A percentile compares a stretch with the other conserved stretches of the same genome.
Evolutionary conservation across 768 basidiomycete species (phyloP).

Genomic region (Lepiota subincarnata): DNA sequence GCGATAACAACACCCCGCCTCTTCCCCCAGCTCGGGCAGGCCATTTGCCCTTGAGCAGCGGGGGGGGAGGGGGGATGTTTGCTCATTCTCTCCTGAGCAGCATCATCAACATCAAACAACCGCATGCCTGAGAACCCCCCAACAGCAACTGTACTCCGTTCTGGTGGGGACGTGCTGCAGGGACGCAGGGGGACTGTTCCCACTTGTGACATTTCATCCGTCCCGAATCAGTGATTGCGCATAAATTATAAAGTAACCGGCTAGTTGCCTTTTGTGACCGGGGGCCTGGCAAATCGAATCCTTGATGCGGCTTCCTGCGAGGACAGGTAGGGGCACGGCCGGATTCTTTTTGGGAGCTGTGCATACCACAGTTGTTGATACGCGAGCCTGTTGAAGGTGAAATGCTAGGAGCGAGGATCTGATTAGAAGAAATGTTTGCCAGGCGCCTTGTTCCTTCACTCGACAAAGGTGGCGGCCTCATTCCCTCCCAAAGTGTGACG

Average conservation of each 20-base stretch:
- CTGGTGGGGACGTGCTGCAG: not conserved
- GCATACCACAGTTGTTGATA: slow-evolving; percentile 11
- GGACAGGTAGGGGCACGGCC: slow-evolving; percentile 12
- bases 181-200: not conserved
- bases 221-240: slow-evolving; percentile 12
- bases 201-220: slow-evolving; percentile 14
- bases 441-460: slow-evolving; percentile 11
- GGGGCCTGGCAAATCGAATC: not conserved
- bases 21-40: no score
- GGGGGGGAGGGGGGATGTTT: no score
- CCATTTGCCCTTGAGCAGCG: no score
- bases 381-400: slow-evolving; percentile 14
- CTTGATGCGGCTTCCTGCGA: not conserved
- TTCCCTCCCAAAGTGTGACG: slow-evolving; percentile 21
- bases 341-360: slow-evolving; percentile 13
- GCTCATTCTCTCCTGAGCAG: no score
- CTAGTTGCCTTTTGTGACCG: slow-evolving; percentile 18
- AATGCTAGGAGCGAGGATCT: slow-evolving; percentile 19
- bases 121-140: no score
- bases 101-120: no score
- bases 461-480: slow-evolving; percentile 28
- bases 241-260: slow-evolving; percentile 23
- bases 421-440: slow-evolving; percentile 22
- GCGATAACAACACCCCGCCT: no score
- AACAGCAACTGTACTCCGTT: no score